Evolutionary conservation across 1,139 yeast genomes (phyloP).

Genomic region (Yamadazyma sp.): DNA sequence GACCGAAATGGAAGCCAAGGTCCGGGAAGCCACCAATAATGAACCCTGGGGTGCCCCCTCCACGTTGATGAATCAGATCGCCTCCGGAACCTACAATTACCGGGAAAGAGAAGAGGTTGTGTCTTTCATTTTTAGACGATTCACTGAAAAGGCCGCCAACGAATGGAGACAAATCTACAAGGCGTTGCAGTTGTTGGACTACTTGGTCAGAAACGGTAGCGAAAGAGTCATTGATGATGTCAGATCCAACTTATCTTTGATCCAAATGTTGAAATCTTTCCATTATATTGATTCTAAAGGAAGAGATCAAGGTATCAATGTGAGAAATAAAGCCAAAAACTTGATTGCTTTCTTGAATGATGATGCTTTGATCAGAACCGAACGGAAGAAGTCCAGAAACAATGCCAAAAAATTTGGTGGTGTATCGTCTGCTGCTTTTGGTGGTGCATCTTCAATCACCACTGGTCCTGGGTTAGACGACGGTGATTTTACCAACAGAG

Average conservation of each 20-base stretch:
- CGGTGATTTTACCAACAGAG: constrained; percentile 54
- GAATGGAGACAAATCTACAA: constrained; percentile 99
- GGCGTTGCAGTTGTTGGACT: constrained; percentile 87
- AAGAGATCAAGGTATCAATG: constrained; percentile 94
- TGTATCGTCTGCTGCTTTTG: constrained; percentile 52
- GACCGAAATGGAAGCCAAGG: constrained; percentile 95
- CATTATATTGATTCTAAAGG: constrained; percentile 94
- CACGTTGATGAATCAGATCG: constrained; percentile 89
- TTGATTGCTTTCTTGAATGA: constrained; percentile 71
- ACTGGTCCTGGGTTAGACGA: constrained; percentile 47
- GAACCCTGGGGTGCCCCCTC: constrained; percentile 99
- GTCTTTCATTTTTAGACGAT: constrained; percentile 72
- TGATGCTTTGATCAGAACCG: constrained; percentile 73
- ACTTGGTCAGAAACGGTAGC: constrained; percentile 85
- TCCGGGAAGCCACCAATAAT: constrained; percentile 95
- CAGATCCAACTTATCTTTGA: constrained; percentile 75
- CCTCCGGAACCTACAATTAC: constrained; percentile 90
- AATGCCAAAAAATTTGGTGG: constrained; percentile 81
- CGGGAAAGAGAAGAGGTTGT: constrained; percentile 76
- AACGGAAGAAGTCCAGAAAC: constrained; percentile 85
- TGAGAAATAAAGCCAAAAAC: constrained; percentile 85
- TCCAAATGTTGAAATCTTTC: constrained; percentile 88
- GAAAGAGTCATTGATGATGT: constrained; percentile 96
- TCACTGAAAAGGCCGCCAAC: constrained; percentile 91
- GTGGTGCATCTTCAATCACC: constrained; percentile 41